Conservation (phyloP, 2,329 filamentous ascomycete species). For the Parasarocladium wereldwijsianum region DNA sequence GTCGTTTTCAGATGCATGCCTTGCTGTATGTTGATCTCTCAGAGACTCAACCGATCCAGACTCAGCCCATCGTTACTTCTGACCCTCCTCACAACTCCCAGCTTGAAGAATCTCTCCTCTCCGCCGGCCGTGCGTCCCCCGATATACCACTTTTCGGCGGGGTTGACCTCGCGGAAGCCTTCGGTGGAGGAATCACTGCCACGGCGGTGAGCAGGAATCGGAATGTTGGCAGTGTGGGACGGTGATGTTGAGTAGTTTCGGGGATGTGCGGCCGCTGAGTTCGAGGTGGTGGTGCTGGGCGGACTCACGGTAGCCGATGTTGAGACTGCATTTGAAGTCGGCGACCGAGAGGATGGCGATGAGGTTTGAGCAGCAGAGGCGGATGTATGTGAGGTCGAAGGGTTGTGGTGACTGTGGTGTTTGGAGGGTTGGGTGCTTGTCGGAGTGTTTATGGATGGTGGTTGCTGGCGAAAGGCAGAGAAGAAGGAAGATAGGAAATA, state of each 20-base stretch:
- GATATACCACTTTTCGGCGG: conserved; percentile 70
- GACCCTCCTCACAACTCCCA: conserved; percentile 60
- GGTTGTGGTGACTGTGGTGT: conserved; percentile 18
- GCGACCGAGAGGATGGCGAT: conserved; percentile 3
- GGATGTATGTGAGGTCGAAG: conserved; percentile 9
- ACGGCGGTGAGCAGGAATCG: conserved; percentile 34
- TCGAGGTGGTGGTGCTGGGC: conserved; percentile 8
- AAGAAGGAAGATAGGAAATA: conserved; percentile 43
- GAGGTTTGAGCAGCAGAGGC: conserved; percentile 3
- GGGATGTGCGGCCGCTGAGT: conserved; percentile 4
- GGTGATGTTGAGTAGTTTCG: conserved; percentile 4
- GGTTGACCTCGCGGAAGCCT: conserved; percentile 58
- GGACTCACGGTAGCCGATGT: conserved; percentile 9
- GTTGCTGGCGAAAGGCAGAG: conserved; percentile 37
- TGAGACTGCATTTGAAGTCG: too few species aligned
- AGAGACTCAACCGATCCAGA: conserved; percentile 61
- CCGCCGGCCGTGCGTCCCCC: conserved; percentile 60
- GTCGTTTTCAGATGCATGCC: neutral
- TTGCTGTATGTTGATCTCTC: conserved; percentile 17
- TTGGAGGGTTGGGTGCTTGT: conserved; percentile 18
- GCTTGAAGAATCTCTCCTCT: conserved; percentile 71
- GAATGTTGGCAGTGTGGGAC: conserved; percentile 15
- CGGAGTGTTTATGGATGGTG: conserved; percentile 18
- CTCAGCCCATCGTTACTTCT: conserved; percentile 62
- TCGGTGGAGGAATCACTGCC: conserved; percentile 65